These are phyloP conservation scores for Ophiostoma sp. DNA, from an alignment of 2,329 filamentous ascomycete species.

Conservation along the genomic window DNA sequence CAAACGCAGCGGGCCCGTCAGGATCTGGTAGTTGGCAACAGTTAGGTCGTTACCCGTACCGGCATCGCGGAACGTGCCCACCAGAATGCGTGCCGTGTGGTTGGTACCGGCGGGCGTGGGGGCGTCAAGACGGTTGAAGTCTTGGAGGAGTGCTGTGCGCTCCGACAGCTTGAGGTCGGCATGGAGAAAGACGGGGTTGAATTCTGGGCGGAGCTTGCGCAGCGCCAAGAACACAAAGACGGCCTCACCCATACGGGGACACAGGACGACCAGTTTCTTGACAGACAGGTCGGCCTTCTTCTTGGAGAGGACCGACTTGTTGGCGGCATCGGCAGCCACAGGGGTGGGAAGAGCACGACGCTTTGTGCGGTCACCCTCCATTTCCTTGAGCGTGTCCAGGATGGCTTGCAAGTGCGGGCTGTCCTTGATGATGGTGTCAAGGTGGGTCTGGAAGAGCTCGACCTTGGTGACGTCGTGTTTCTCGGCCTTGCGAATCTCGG, in stretches of 20 bases:
- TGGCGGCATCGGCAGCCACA: neutral
- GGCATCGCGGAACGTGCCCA: slow-evolving; percentile 30
- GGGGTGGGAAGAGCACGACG: slow-evolving; percentile 22
- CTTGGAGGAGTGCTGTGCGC: slow-evolving; percentile 28
- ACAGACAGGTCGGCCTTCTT: slow-evolving; percentile 20
- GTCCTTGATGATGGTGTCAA: slow-evolving; percentile 27
- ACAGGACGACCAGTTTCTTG: slow-evolving; percentile 34
- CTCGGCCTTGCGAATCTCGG: slow-evolving; percentile 27
- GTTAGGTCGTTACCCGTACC: slow-evolving; percentile 32
- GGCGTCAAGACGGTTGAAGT: slow-evolving; percentile 28
- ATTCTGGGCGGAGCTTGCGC: slow-evolving; percentile 26
- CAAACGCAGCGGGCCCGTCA: slow-evolving; percentile 32
- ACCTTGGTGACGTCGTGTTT: slow-evolving; percentile 27
- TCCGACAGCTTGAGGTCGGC: slow-evolving; percentile 29
- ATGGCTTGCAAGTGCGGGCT: slow-evolving; percentile 30
- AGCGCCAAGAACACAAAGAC: slow-evolving; percentile 32
- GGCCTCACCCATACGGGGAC: slow-evolving; percentile 32
- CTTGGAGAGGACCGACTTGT: slow-evolving; percentile 13
- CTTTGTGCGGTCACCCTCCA: slow-evolving; percentile 25
- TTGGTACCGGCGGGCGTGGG: slow-evolving; percentile 7
- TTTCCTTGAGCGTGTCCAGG: slow-evolving; percentile 27
- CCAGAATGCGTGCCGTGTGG: slow-evolving; percentile 25
- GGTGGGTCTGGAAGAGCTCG: slow-evolving; percentile 27
- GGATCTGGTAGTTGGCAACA: slow-evolving; percentile 32
- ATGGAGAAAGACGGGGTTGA: slow-evolving; percentile 29